These are phyloP conservation scores for Talaromyces borbonicus DNA, from an alignment of 495 filamentous ascomycete species.

Conservation along the genomic window DNA sequence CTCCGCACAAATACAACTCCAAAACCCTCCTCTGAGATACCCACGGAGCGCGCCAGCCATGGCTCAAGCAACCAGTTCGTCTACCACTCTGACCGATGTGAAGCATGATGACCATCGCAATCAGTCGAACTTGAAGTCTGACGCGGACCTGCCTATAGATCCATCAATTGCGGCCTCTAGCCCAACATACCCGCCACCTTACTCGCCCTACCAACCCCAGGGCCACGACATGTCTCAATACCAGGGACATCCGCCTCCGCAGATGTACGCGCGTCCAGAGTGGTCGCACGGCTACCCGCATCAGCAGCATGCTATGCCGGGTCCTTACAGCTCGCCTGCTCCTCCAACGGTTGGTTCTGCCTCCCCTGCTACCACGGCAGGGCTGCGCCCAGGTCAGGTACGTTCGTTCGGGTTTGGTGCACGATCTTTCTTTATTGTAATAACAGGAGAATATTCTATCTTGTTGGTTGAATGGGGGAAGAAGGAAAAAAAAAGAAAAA, in stretches of 20 bases:
- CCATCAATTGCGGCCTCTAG: conserved; percentile 88
- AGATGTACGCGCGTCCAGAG: conserved; percentile 72
- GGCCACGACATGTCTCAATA: conserved; percentile 72
- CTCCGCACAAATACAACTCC: no score
- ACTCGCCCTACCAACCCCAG: conserved; percentile 79
- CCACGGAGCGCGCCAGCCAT: conserved; percentile 75
- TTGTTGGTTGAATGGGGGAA: conserved; percentile 1
- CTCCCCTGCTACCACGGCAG: conserved; percentile 49
- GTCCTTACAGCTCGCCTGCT: conserved; percentile 51
- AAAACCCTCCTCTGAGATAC: conserved; percentile 63
- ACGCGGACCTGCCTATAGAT: conserved; percentile 98
- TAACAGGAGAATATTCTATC: no score
- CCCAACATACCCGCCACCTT: conserved; percentile 75
- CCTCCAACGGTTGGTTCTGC: conserved; percentile 45
- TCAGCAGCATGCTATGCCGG: conserved; percentile 52
- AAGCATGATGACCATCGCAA: conserved; percentile 55
- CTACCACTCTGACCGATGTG: conserved; percentile 65
- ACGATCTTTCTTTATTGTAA: conserved; percentile 9
- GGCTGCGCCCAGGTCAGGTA: conserved; percentile 63
- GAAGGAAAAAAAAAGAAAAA: neutral
- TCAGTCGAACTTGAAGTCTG: conserved; percentile 71
- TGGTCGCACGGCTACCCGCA: conserved; percentile 69
- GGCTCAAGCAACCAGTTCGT: conserved; percentile 98
- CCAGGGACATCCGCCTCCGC: conserved; percentile 44
- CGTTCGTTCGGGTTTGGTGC: conserved; percentile 37